Evolutionary conservation across 352 stramenopile genomes (phyloP).

Genomic region (Phytophthora idaei): DNA sequence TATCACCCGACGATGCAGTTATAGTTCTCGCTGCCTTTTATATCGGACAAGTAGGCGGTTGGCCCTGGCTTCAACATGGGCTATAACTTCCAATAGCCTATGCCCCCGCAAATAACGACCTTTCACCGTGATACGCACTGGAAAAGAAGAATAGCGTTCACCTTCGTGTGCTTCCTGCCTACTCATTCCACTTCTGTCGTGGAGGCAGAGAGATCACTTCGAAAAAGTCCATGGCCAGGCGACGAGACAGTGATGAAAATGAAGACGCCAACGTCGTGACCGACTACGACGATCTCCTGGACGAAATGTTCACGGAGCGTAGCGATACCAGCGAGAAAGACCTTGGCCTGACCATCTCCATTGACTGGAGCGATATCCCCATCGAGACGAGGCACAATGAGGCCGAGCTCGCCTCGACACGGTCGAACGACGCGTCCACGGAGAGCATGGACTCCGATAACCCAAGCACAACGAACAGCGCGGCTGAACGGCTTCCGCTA

Average conservation of each 20-base stretch:
- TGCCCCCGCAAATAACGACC: constrained; percentile 1
- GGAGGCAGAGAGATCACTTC: constrained; percentile 18
- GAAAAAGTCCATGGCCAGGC: constrained; percentile 13
- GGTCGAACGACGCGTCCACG: not conserved
- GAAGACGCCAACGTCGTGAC: constrained; percentile 11
- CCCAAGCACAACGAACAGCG: constrained; percentile 1
- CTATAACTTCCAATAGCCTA: constrained; percentile 6
- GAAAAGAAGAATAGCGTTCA: constrained; percentile 19
- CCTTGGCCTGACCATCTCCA: constrained; percentile 16
- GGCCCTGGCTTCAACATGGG: constrained; percentile 24
- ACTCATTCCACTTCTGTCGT: constrained; percentile 21
- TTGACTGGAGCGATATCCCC: constrained; percentile 5
- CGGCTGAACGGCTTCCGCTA: constrained; percentile 7
- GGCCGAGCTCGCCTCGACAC: not conserved
- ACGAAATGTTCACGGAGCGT: constrained; percentile 37
- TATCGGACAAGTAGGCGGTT: constrained; percentile 19
- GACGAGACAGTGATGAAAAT: constrained; percentile 22
- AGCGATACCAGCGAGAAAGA: constrained; percentile 20
- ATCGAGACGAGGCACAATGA: not conserved
- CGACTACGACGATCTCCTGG: constrained; percentile 24
- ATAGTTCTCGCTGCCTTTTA: not conserved
- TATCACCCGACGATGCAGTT: not conserved
- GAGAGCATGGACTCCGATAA: constrained; percentile 2
- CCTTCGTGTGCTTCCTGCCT: constrained; percentile 1
- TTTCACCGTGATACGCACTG: constrained; percentile 22